phyloP scores from a whole-genome alignment of 192 early-diverging fungal species.

The Coemansia umbellata region DNA sequence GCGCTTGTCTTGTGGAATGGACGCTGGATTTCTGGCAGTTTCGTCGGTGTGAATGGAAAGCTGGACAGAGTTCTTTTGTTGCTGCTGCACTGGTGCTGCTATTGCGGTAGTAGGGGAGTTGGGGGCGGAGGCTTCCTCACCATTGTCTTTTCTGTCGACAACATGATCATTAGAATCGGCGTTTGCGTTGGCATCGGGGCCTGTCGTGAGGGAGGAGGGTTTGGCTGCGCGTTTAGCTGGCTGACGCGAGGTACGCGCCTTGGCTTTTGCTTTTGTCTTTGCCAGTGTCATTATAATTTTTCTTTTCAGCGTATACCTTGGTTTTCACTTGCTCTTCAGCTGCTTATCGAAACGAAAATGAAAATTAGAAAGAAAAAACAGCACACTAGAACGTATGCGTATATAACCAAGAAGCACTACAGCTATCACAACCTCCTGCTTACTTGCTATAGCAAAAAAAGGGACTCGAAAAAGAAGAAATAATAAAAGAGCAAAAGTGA shows the following conservation, averaged over 20 bases:
- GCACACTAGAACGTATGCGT: too few relatives aligned
- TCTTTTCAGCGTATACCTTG: too few relatives aligned
- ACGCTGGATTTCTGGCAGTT: neutral
- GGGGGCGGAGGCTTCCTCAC: neutral
- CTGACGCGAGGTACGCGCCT: neutral
- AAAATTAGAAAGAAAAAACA: too few relatives aligned
- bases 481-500: neutral
- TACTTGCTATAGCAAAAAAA: neutral
- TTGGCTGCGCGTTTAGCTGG: neutral
- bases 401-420: too few relatives aligned
- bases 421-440: too few relatives aligned
- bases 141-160: neutral
- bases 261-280: slow-evolving; percentile 20
- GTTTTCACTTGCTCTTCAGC: too few relatives aligned
- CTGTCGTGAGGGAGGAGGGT: too few relatives aligned
- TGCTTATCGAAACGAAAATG: too few relatives aligned
- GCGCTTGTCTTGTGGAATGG: neutral
- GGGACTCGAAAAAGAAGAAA: neutral
- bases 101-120: too few relatives aligned
- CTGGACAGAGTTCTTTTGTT: neutral
- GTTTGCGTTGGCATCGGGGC: too few relatives aligned
- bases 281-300: slow-evolving; percentile 22
- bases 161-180: too few relatives aligned
- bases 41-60: neutral
- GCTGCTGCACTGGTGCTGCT: neutral